A percentile compares a stretch with the other conserved stretches of the same genome.
Evolutionary conservation across 2,329 filamentous ascomycete species (phyloP).

Genomic region (Aspergillus sp.): DNA sequence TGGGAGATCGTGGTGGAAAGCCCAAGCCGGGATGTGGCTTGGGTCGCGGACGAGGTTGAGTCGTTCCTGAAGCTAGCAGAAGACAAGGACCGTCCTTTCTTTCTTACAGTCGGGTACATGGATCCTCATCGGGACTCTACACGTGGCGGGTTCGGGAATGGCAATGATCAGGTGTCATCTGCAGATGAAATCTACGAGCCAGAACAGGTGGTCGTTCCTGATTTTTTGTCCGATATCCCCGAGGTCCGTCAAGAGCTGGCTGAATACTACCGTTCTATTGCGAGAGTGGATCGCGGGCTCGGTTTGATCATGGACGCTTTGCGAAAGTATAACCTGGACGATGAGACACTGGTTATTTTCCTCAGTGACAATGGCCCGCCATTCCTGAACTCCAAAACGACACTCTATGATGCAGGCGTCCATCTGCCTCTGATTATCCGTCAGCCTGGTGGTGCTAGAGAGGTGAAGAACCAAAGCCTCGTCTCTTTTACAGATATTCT

Average conservation of each 20-base stretch:
- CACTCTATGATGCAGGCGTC: too few relatives aligned
- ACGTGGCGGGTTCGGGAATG: conserved; percentile 43
- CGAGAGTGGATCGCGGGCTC: too few relatives aligned
- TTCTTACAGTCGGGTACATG: conserved; percentile 43
- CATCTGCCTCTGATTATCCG: too few relatives aligned
- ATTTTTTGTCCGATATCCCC: conserved; percentile 37
- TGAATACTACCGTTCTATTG: conserved; percentile 40
- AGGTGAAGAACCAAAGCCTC: too few relatives aligned
- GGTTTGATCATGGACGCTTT: too few relatives aligned
- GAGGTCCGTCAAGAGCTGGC: conserved; percentile 40
- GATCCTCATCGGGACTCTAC: conserved; percentile 45
- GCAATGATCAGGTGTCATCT: conserved; percentile 9
- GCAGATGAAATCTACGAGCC: conserved; percentile 23
- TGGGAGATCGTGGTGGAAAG: conserved; percentile 23
- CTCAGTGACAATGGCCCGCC: too few relatives aligned
- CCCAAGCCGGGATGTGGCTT: conserved; percentile 40
- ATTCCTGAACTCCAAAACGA: too few relatives aligned
- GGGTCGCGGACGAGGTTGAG: conserved; percentile 34
- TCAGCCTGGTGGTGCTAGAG: too few relatives aligned
- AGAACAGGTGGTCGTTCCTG: conserved; percentile 36
- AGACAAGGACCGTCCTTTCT: conserved; percentile 32
- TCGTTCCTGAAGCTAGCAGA: conserved; percentile 35
- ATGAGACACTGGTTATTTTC: too few relatives aligned
- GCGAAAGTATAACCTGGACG: too few relatives aligned
- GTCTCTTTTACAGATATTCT: too few relatives aligned